Evolutionary conservation across 331 rosid genomes (phyloP).

Genomic region (Stylosanthes scabra): DNA sequence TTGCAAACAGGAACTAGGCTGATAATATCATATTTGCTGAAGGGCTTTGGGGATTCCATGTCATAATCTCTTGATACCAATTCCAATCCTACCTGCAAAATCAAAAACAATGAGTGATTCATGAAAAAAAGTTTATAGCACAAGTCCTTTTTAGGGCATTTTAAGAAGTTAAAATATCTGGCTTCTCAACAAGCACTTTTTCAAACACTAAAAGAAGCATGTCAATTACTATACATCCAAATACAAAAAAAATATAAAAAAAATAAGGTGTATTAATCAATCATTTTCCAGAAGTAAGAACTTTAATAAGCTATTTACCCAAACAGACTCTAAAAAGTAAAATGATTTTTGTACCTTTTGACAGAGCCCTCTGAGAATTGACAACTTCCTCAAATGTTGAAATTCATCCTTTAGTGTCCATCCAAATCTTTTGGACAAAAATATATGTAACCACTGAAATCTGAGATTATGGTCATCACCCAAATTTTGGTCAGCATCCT

Average conservation of each 20-base stretch:
- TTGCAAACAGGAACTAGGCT: slow-evolving; percentile 93
- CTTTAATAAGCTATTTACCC: too few relatives aligned
- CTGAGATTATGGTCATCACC: slow-evolving; percentile 58
- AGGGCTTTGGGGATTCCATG: slow-evolving; percentile 77
- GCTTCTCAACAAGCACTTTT: too few relatives aligned
- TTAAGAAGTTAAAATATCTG: too few relatives aligned
- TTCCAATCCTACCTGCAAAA: slow-evolving; percentile 85
- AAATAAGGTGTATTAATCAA: too few relatives aligned
- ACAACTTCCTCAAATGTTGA: slow-evolving; percentile 76
- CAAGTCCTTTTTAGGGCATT: too few relatives aligned
- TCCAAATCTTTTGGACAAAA: slow-evolving; percentile 68
- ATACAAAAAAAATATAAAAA: too few relatives aligned
- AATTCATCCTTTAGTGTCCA: slow-evolving; percentile 83
- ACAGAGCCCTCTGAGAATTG: slow-evolving; percentile 89
- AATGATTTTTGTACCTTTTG: slow-evolving; percentile 64
- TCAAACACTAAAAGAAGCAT: too few relatives aligned
- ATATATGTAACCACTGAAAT: slow-evolving; percentile 67
- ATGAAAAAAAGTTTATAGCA: neutral
- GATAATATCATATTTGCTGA: slow-evolving; percentile 71
- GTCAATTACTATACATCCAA: too few relatives aligned
- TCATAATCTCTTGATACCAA: slow-evolving; percentile 85
- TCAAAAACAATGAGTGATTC: slow-evolving; percentile 27
- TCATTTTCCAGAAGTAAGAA: too few relatives aligned
- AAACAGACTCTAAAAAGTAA: neutral
- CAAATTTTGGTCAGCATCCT: slow-evolving; percentile 50